A percentile compares a stretch with the other conserved stretches of the same genome.
These are phyloP conservation scores for Cyclocybe cylindracea DNA, from an alignment of 768 basidiomycete species.

Conservation along the genomic window DNA sequence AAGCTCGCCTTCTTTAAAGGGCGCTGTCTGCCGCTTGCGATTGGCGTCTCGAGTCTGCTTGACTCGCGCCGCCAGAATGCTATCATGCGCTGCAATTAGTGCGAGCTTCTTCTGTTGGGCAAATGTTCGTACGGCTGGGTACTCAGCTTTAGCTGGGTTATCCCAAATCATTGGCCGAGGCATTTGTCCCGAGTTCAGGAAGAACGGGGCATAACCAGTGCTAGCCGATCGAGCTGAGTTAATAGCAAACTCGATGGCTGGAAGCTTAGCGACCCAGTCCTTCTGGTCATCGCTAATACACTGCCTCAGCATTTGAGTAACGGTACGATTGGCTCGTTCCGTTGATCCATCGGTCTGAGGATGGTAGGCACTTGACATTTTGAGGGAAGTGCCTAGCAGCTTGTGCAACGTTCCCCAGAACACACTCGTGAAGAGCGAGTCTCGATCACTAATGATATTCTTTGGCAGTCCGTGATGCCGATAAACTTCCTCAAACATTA, in stretches of 20 bases:
- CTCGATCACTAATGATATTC: constrained; percentile 40
- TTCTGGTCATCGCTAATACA: too few species aligned
- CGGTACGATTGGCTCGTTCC: too few species aligned
- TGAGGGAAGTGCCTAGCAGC: constrained; percentile 10
- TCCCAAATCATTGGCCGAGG: too few species aligned
- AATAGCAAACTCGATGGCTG: too few species aligned
- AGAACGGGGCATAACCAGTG: too few species aligned
- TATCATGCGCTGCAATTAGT: constrained; percentile 30
- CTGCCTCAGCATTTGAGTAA: too few species aligned
- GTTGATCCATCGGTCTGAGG: constrained; percentile 43
- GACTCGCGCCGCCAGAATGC: constrained; percentile 26
- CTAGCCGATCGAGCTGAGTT: too few species aligned
- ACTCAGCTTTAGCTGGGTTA: constrained; percentile 25
- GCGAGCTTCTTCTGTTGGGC: constrained; percentile 15
- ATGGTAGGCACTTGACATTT: constrained; percentile 42
- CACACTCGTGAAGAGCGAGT: constrained; percentile 38
- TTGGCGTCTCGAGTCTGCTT: constrained; percentile 29
- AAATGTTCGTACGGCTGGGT: constrained; percentile 15
- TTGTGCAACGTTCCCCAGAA: constrained; percentile 41
- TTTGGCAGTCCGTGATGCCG: constrained; percentile 39
- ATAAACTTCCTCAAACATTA: constrained; percentile 35
- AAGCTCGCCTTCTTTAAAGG: constrained; percentile 10
- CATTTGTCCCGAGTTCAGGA: too few species aligned
- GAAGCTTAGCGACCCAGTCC: too few species aligned
- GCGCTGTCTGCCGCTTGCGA: constrained; percentile 7